These are phyloP conservation scores for Bipolaris bicolor DNA, from an alignment of 2,329 filamentous ascomycete genomes.

Conservation along the genomic window DNA sequence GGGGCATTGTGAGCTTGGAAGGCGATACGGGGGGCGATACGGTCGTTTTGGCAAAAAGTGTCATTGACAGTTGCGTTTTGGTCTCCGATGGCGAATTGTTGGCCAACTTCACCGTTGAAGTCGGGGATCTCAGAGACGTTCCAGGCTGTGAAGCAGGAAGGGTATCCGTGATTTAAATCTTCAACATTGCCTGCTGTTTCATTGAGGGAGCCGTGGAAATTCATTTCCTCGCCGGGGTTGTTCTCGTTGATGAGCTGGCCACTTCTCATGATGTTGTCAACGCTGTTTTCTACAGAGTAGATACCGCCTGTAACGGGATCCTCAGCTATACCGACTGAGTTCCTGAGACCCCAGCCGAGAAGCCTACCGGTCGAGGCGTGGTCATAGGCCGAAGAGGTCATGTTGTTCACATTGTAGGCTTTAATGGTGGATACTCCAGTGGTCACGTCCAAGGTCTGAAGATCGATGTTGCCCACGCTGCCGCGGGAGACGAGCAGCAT, in stretches of 20 bases:
- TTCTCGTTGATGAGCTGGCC: slow-evolving; percentile 68
- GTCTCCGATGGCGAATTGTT: slow-evolving; percentile 57
- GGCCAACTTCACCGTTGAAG: slow-evolving; percentile 54
- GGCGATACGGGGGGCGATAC: slow-evolving; percentile 59
- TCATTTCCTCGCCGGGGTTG: slow-evolving; percentile 77
- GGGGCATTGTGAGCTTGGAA: slow-evolving; percentile 73
- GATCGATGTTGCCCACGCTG: slow-evolving; percentile 68
- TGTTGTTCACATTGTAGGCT: slow-evolving; percentile 61
- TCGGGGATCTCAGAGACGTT: slow-evolving; percentile 58
- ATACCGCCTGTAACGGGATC: slow-evolving; percentile 60
- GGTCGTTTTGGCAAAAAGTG: slow-evolving; percentile 50
- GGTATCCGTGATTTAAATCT: slow-evolving; percentile 72
- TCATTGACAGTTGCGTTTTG: slow-evolving; percentile 57
- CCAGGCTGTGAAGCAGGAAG: slow-evolving; percentile 72
- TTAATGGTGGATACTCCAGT: slow-evolving; percentile 72
- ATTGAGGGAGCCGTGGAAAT: slow-evolving; percentile 70
- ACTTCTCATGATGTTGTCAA: slow-evolving; percentile 66
- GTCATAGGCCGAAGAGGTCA: slow-evolving; percentile 50
- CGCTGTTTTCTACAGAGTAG: slow-evolving; percentile 71
- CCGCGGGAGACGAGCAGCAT: slow-evolving; percentile 71
- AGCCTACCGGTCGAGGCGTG: slow-evolving; percentile 59
- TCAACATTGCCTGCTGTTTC: slow-evolving; percentile 52
- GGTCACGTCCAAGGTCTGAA: slow-evolving; percentile 55
- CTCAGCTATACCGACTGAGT: slow-evolving; percentile 74
- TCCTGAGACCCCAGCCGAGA: slow-evolving; percentile 72